phyloP scores from a whole-genome alignment of 2,329 filamentous ascomycete species.

The Hypoxylon sp. region DNA sequence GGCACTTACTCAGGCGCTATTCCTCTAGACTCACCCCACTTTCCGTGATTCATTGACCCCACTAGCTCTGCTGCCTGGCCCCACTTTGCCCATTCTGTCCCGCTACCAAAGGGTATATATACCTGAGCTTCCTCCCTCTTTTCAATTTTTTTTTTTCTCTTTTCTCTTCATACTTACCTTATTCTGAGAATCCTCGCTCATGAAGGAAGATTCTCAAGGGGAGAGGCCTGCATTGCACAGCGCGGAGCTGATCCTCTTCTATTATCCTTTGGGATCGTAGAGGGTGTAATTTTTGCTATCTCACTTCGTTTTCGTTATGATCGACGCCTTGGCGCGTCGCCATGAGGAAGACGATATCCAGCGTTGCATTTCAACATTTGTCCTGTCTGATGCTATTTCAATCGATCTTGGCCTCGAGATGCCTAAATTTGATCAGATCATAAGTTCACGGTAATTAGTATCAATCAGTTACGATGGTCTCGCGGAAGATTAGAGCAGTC shows the following conservation, averaged over 20 bases:
- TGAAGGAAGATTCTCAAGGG: slow-evolving; percentile 28
- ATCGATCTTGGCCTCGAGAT: too few relatives aligned
- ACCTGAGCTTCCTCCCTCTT: not conserved
- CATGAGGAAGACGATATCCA: slow-evolving; percentile 36
- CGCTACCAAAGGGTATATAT: slow-evolving; percentile 10
- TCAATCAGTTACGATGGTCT: too few relatives aligned
- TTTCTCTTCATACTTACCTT: slow-evolving; percentile 44
- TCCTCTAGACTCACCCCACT: slow-evolving; percentile 33
- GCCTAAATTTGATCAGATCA: not conserved
- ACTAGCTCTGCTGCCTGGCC: slow-evolving; percentile 19
- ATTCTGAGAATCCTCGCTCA: slow-evolving; percentile 30
- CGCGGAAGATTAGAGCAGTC: too few relatives aligned
- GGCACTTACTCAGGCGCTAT: too few relatives aligned
- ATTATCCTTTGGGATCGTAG: slow-evolving; percentile 45
- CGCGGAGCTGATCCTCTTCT: slow-evolving; percentile 42
- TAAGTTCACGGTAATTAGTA: not conserved
- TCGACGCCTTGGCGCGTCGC: slow-evolving; percentile 33
- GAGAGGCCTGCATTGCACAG: slow-evolving; percentile 43
- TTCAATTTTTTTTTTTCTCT: slow-evolving; percentile 17
- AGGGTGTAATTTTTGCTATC: slow-evolving; percentile 40
- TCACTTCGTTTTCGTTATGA: slow-evolving; percentile 37
- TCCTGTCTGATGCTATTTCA: not conserved
- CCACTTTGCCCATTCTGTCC: not conserved
- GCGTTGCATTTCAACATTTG: not conserved
- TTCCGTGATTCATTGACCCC: slow-evolving; percentile 17